Evolutionary conservation across 129 eudicot genomes (phyloP).

Genomic region (Flaveria trinervia): DNA sequence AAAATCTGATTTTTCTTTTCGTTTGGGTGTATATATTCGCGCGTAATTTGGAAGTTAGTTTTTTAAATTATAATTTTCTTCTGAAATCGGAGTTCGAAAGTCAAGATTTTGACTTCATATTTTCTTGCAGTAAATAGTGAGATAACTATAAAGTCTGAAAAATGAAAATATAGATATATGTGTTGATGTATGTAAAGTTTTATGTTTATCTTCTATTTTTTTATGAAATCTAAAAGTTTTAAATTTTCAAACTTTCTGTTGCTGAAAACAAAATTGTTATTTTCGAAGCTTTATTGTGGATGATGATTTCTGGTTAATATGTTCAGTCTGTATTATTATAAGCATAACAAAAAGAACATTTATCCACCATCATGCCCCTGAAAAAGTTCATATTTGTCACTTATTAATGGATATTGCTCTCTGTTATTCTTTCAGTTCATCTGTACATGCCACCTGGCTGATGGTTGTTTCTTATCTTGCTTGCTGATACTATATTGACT

Average conservation of each 20-base stretch:
- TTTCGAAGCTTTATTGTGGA: conserved; percentile 29
- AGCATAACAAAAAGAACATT: conserved; percentile 34
- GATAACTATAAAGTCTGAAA: conserved; percentile 27
- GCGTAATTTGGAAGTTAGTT: conserved; percentile 42
- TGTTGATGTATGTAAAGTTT: neutral
- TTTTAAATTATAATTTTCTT: conserved; percentile 18
- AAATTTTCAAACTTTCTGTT: conserved; percentile 14
- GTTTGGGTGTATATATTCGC: conserved; percentile 47
- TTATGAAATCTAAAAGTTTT: conserved; percentile 23
- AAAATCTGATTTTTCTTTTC: conserved; percentile 17
- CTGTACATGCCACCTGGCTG: conserved; percentile 41
- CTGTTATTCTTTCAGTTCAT: conserved; percentile 25
- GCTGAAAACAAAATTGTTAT: conserved; percentile 20
- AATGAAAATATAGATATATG: no score
- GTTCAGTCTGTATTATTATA: conserved; percentile 24
- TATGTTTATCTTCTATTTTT: no score
- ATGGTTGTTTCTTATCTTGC: conserved; percentile 30
- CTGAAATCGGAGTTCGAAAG: conserved; percentile 47
- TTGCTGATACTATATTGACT: conserved; percentile 24
- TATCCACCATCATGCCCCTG: conserved; percentile 37
- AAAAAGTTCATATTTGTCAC: conserved; percentile 50
- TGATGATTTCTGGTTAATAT: conserved; percentile 24
- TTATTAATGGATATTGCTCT: conserved; percentile 34
- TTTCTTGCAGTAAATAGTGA: conserved; percentile 34
- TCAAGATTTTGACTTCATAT: conserved; percentile 55